Evolutionary conservation across 1,284 basidiomycete genomes (phyloP), one percentile per base, ranked within the genome.

Genomic region (Ustilago xerochloae): DNA sequence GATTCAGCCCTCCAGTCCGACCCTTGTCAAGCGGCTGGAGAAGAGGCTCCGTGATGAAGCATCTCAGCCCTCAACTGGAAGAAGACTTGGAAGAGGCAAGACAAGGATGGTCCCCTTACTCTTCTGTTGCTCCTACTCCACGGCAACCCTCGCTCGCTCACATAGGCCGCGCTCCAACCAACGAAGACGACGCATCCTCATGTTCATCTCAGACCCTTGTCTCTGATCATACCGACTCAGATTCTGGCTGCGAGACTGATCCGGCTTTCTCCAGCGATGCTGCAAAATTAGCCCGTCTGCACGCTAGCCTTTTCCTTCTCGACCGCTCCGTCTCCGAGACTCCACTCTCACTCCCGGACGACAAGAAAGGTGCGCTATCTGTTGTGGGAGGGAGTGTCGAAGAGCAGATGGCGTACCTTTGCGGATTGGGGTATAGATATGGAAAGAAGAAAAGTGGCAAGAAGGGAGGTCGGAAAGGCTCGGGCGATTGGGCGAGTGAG

Each of bases 401-500:
- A 32, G 71, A 70, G 39, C 61, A 66, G 48, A 67, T 70, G 71
- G 71, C 66, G 0, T 75, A 70, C 28, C 66, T 75, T 7, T 75
- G 66, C 28, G 71, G 71, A 5, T 22, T 75, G 3, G 66, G 71
- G 1, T 75, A 75, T 33, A 20, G 71, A 7, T 70, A 56, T 22
- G 22, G 43, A 4, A 54, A 36, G 32, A 53, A 22, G 26, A n/a
- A n/a, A n/a, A 30, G 30, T 29, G 32, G 20, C 0, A n/a, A 46
- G 24, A 54, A 62, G 24, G 54, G n/a, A n/a, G n/a, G 30, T 7
- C 35, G 64, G 24, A 62, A 67, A n/a, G 45, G 18, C 6, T 49
- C 58, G 9, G 32, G 38, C 3, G 65, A 62, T 1, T 35, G n/a
- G 6, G 53, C 28, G 6, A 20, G 15, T 10, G 24, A 5, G 0